Evolutionary conservation across 106 monocot genomes (phyloP), one percentile per base, ranked within the genome.

Genomic region (Narthecium ossifragum): DNA sequence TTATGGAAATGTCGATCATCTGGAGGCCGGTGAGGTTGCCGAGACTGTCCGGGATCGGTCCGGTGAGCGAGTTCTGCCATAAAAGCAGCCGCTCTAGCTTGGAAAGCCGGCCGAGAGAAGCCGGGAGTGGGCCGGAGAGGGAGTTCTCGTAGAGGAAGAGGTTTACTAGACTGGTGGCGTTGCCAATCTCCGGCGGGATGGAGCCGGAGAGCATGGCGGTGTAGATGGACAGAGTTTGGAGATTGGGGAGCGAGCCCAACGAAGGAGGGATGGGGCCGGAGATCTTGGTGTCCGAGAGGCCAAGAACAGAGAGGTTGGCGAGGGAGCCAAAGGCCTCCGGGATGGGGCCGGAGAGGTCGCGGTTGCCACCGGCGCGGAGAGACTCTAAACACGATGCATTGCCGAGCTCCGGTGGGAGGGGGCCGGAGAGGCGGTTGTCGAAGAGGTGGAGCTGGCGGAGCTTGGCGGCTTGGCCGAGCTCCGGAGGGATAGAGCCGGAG

Each of bases 61-160:
- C 86, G 21, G 75, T 66, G 38, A 96, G 47, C 5, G 72, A 64
- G 69, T 96, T 96, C 78, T 86, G 90, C 94, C 94, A 96, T 2
- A 96, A 70, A 17, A 96, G 78, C 18, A 96, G 62, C 55, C 73
- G 61, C 75, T 90, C 61, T 26, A 96, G 86, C 20, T 74, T 80
- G 1, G 18, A 0, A 17, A 94, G 72, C 15, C 32, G 29, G 27
- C 94, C 94, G 27, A 94, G 74, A 59, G 74, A 77, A 21, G 65
- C 21, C 5, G 94, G 94, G 7, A 96, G 64, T 0, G 67, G 55
- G 0, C 90, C 94, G 11, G 86, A 86, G 11, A 96, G 70, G 3
- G 75, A 46, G 66, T 96, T 96, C 68, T 90, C 94, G 71, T 96
- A 96, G n/a, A 96, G 83, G 57, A 80, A 86, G 27, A 96, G 37